A percentile compares a stretch with the other conserved stretches of the same genome.
These are phyloP conservation scores for Boechera stricta DNA, from an alignment of 345 rosid species.

Conservation along the genomic window DNA sequence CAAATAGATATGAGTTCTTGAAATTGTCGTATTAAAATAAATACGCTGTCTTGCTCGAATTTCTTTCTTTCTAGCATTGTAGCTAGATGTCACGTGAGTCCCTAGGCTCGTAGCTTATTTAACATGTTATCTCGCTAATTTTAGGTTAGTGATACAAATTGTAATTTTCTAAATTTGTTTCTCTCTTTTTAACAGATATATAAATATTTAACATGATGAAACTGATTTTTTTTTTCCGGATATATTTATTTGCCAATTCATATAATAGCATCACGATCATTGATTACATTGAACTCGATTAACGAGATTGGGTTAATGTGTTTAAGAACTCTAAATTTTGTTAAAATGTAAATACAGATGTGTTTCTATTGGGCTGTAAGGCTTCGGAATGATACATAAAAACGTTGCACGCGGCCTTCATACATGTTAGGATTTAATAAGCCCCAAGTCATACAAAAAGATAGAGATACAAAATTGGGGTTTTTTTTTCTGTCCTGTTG, in stretches of 20 bases:
- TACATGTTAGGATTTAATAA: neutral
- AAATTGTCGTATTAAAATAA: neutral
- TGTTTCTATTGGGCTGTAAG: constrained; percentile 18
- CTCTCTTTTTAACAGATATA: too few species aligned
- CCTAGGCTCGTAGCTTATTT: neutral
- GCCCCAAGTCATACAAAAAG: neutral
- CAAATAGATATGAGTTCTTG: neutral
- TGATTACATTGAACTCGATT: neutral
- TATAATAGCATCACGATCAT: neutral
- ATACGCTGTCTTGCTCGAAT: neutral
- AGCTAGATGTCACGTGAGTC: neutral
- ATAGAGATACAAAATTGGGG: neutral
- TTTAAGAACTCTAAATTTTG: neutral
- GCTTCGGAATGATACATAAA: neutral
- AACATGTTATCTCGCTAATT: too few species aligned
- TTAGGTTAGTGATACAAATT: neutral
- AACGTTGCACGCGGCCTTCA: neutral
- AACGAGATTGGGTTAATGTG: neutral
- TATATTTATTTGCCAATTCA: neutral
- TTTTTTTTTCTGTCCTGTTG: neutral
- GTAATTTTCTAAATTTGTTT: neutral
- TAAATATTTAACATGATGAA: neutral
- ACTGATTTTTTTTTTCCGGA: neutral
- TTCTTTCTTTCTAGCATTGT: neutral
- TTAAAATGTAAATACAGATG: neutral